Evolutionary conservation across 192 early-diverging fungal species (phyloP).

Genomic region (Entomortierella lignicola): DNA sequence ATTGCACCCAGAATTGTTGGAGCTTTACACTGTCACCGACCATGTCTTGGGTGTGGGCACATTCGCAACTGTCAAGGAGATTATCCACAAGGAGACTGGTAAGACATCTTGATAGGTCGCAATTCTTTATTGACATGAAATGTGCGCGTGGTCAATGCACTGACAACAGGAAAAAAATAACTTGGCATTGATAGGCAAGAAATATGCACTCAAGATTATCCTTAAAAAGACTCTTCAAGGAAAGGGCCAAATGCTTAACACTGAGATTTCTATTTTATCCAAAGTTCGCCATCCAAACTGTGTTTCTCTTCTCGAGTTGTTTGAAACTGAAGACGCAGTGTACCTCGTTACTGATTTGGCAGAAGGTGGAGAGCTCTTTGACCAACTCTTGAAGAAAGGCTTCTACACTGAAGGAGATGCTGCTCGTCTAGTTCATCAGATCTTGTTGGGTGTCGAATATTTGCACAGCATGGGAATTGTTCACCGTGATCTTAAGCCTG

Average conservation of each 20-base stretch:
- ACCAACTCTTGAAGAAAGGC: constrained; percentile 75
- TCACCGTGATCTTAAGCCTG: constrained; percentile 86
- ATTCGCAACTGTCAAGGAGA: constrained; percentile 74
- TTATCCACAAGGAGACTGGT: constrained; percentile 60
- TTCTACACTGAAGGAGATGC: constrained; percentile 82
- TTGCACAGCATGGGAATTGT: constrained; percentile 86
- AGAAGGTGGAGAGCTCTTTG: constrained; percentile 86
- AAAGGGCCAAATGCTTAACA: constrained; percentile 64
- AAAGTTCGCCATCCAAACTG: constrained; percentile 87
- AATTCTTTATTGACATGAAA: too few relatives aligned
- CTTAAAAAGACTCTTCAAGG: constrained; percentile 67
- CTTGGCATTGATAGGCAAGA: constrained; percentile 21
- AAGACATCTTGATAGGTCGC: too few relatives aligned
- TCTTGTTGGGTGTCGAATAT: constrained; percentile 84
- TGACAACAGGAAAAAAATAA: not conserved
- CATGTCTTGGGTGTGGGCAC: constrained; percentile 57
- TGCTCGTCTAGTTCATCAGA: constrained; percentile 71
- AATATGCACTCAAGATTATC: constrained; percentile 80
- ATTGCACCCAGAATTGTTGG: constrained; percentile 47
- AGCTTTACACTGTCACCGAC: constrained; percentile 55
- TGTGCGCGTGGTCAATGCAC: not conserved
- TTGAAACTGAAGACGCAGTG: constrained; percentile 74
- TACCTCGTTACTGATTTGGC: constrained; percentile 75
- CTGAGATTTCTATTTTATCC: constrained; percentile 81
- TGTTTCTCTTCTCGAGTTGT: constrained; percentile 76